Evolutionary conservation across 177 flowering plant species (phyloP).

Genomic region (Vitis hybrid): DNA sequence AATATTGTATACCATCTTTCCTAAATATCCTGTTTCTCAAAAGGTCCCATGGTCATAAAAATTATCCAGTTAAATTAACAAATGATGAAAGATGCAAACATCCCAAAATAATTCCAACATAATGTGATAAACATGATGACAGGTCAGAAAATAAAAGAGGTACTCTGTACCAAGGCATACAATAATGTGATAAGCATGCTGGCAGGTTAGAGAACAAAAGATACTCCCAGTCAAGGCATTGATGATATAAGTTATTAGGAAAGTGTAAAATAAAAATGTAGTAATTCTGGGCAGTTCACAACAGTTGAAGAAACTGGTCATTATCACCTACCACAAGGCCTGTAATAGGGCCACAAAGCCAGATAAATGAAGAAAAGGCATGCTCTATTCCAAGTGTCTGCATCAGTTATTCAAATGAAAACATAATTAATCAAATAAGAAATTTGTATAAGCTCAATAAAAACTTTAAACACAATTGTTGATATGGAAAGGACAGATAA

Average conservation of each 20-base stretch:
- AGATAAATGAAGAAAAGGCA: constrained; percentile 96
- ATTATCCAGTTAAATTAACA: no score
- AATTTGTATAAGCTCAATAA: background rate
- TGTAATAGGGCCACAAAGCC: constrained; percentile 99
- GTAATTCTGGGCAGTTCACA: background rate
- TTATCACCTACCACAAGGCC: constrained; percentile 92
- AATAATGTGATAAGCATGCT: background rate
- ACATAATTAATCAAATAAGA: constrained; percentile 7
- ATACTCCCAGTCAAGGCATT: background rate
- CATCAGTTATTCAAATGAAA: constrained; percentile 25
- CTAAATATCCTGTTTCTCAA: no score
- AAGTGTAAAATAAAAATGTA: background rate
- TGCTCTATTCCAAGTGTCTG: constrained; percentile 98
- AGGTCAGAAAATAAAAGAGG: no score
- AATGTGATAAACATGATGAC: no score
- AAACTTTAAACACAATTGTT: background rate
- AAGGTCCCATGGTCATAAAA: no score
- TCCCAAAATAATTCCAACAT: no score
- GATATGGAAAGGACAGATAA: background rate
- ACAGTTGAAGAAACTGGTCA: background rate
- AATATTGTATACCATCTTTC: no score
- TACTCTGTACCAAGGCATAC: no score
- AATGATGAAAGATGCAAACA: no score
- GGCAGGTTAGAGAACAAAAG: background rate
- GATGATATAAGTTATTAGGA: background rate